Evolutionary conservation across 202 grass and related monocot species (phyloP), one percentile per base, ranked within the genome.

Genomic region (Bolboschoenoplectus hybrid): DNA sequence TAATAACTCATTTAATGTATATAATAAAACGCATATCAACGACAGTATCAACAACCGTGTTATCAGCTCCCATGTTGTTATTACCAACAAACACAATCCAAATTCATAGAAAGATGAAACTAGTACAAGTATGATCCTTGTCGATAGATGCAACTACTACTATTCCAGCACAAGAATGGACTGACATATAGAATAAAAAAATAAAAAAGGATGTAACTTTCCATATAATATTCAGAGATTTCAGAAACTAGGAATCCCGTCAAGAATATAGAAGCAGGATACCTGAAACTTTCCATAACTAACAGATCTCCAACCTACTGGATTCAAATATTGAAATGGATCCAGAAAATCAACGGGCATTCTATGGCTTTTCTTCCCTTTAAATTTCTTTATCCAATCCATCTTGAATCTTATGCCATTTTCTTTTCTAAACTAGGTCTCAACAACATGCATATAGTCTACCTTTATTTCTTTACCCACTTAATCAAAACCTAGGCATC

Each of bases 81-180:
- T 46, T 20, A 9, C 67, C 17, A 46, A 71, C 39, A n/a, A 46
- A 71, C n/a, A 41, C 2, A 19, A 45, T 46, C 40, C 16, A 46
- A 71, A 71, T 46, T 19, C 40, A 46, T 46, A 71, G 41, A 65
- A 65, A 65, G 7, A 65, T 3, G 0, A 65, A 65, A 65, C 9
- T 26, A 26, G 26, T 11, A 65, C 9, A 36, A 65, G 16, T 39
- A 71, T n/a, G 41, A 14, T 20, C 41, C 7, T 71, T 46, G 7
- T 19, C 26, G 16, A 70, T 46, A 19, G 40, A 45, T 6, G 67
- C n/a, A 44, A 45, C 0, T 17, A n/a, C 13, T 11, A 11, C 39
- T 70, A 3, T 70, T 43, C 44, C 67, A 70, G 67, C 39, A 70
- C 6, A 70, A 70, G 6, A 70, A 70, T 70, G 3, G 39, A 70